Percentiles rank a stretch among this genome's conserved stretches.
phyloP scores from a whole-genome alignment of 805 yeast species.

The Candida succiphila region DNA sequence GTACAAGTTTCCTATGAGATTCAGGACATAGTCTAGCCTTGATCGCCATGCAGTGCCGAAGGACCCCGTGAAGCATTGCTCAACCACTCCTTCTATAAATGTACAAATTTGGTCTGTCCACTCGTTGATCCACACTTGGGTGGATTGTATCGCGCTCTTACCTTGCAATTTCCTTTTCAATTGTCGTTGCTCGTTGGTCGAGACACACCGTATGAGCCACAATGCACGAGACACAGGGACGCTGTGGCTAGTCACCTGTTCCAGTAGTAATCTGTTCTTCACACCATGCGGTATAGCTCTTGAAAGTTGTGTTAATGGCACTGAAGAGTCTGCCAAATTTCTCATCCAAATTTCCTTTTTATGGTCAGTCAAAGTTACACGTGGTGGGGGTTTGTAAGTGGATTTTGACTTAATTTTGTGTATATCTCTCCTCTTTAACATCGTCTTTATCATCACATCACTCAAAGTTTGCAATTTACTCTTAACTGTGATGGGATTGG shows the following conservation, averaged over 20 bases:
- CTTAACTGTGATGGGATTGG: conserved; percentile 10
- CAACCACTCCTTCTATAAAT: conserved; percentile 41
- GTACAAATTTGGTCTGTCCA: conserved; percentile 83
- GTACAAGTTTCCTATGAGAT: conserved; percentile 55
- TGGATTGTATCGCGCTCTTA: conserved; percentile 1
- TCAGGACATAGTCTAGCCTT: conserved; percentile 49
- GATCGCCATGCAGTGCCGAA: conserved; percentile 26
- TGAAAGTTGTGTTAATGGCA: conserved; percentile 60
- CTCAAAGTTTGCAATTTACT: conserved; percentile 30
- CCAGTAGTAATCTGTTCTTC: conserved; percentile 61
- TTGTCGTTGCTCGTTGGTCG: conserved; percentile 64
- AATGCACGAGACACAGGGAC: conserved; percentile 78
- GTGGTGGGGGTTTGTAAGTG: conserved; percentile 70
- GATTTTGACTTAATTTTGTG: conserved; percentile 38
- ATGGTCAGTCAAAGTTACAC: conserved; percentile 84
- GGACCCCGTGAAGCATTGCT: conserved; percentile 24
- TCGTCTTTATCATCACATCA: conserved; percentile 38
- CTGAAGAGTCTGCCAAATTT: conserved; percentile 59
- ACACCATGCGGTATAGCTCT: conserved; percentile 88
- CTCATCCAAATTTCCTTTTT: conserved; percentile 79
- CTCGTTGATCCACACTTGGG: conserved; percentile 53
- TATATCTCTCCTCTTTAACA: conserved; percentile 33
- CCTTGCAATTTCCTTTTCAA: conserved; percentile 34
- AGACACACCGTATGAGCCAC: conserved; percentile 86
- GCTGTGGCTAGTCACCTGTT: conserved; percentile 53